Conservation (phyloP, 2,329 filamentous ascomycete species). For the Penicillium sp. region DNA sequence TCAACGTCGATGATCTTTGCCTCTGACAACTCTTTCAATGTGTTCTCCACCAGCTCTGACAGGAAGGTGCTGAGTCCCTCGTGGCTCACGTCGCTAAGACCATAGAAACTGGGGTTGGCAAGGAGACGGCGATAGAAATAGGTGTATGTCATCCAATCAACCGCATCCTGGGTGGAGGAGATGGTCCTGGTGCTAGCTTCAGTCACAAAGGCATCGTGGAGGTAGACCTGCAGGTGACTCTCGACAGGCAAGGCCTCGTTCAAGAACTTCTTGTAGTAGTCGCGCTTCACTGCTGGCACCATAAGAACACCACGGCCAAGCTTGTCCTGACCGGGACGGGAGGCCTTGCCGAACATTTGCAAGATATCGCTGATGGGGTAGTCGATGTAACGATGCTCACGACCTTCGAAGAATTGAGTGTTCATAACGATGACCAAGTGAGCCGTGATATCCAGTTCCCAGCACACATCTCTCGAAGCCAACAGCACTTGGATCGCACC, state of each 20-base stretch:
- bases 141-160: conserved; percentile 97
- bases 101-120: conserved; percentile 96
- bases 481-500: conserved; percentile 85
- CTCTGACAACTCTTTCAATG: conserved; percentile 82
- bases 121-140: conserved; percentile 96
- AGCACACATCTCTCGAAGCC: conserved; percentile 85
- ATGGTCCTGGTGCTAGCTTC: conserved; percentile 97
- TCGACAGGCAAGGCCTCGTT: conserved; percentile 95
- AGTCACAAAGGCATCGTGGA: conserved; percentile 94
- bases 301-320: conserved; percentile 89
- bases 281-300: conserved; percentile 89
- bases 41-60: conserved; percentile 90
- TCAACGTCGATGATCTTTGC: conserved; percentile 95
- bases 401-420: conserved; percentile 94
- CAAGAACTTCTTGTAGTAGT: conserved; percentile 98
- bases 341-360: conserved; percentile 96
- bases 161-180: conserved; percentile 89
- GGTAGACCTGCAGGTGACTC: conserved; percentile 84
- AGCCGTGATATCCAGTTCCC: conserved; percentile 85
- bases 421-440: conserved; percentile 96
- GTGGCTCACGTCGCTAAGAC: conserved; percentile 80
- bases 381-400: conserved; percentile 95
- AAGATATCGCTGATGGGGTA: conserved; percentile 91
- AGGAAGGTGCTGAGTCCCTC: conserved; percentile 92
- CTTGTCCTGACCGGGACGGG: conserved; percentile 73